Percentiles rank a stretch among this genome's conserved stretches.
phyloP scores from a whole-genome alignment of 75 land plant species.

The Cryptomeria japonica region DNA sequence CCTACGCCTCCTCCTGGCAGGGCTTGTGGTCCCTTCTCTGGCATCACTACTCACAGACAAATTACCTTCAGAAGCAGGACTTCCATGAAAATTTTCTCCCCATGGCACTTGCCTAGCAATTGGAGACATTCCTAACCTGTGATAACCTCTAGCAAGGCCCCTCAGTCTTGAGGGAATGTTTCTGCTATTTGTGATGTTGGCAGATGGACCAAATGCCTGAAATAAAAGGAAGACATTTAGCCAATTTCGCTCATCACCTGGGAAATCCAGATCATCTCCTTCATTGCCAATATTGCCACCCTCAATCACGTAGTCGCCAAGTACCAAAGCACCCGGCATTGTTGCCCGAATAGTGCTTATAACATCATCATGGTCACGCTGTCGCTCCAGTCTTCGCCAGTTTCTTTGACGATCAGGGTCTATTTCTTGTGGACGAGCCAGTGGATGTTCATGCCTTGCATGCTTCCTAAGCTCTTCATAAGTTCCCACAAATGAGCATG shows the following conservation, averaged over 20 bases:
- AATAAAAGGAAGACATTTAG: slow-evolving; percentile 35
- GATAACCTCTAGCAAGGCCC: slow-evolving; percentile 23
- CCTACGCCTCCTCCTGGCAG: slow-evolving; percentile 22
- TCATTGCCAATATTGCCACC: slow-evolving; percentile 26
- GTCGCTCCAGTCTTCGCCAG: slow-evolving; percentile 66
- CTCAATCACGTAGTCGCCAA: slow-evolving; percentile 81
- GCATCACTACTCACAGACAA: slow-evolving; percentile 19
- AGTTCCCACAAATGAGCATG: slow-evolving; percentile 58
- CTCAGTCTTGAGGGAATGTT: slow-evolving; percentile 21
- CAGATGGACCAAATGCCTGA: slow-evolving; percentile 36
- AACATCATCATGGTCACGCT: slow-evolving; percentile 69
- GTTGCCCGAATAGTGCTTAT: slow-evolving; percentile 75
- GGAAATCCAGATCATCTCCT: slow-evolving; percentile 25
- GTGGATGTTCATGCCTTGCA: slow-evolving; percentile 59
- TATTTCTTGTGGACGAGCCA: slow-evolving; percentile 65
- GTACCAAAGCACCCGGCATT: slow-evolving; percentile 68
- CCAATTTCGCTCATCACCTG: slow-evolving; percentile 33
- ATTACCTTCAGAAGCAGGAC: slow-evolving; percentile 17
- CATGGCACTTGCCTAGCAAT: slow-evolving; percentile 19
- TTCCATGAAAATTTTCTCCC: slow-evolving; percentile 19
- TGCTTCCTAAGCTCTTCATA: slow-evolving; percentile 74
- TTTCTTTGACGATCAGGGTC: slow-evolving; percentile 67
- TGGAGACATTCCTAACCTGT: slow-evolving; percentile 6
- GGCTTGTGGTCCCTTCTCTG: slow-evolving; percentile 15
- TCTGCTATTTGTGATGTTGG: slow-evolving; percentile 17